These are phyloP conservation scores for Neonectria hederae DNA, from an alignment of 2,329 filamentous ascomycete genomes.

Conservation along the genomic window DNA sequence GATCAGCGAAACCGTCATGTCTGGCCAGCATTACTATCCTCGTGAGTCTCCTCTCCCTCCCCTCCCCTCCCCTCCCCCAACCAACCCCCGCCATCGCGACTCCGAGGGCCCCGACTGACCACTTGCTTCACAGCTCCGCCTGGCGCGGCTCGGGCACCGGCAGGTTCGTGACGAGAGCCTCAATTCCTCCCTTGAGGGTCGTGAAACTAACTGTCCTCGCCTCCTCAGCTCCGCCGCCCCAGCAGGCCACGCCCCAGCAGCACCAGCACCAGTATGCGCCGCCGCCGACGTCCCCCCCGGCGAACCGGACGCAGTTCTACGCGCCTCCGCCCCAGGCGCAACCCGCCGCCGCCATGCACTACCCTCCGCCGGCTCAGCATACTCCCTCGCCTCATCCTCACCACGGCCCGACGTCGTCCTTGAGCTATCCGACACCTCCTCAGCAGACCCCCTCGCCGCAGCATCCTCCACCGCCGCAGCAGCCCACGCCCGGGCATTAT, in stretches of 20 bases:
- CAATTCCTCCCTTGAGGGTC: not conserved
- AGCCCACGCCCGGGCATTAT: conserved; percentile 37
- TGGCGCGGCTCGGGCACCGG: conserved; percentile 43
- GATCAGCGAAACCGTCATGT: conserved; percentile 46
- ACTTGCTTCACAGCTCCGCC: conserved; percentile 51
- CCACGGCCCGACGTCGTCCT: not conserved
- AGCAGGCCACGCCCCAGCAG: conserved; percentile 27
- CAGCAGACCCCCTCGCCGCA: conserved; percentile 28
- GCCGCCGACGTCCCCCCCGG: conserved; percentile 59
- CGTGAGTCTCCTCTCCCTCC: conserved; percentile 49
- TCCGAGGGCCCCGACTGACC: conserved; percentile 30
- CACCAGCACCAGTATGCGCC: conserved; percentile 54
- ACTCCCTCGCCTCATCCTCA: conserved; percentile 47
- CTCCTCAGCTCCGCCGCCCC: conserved; percentile 34
- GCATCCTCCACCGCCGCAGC: conserved; percentile 28
- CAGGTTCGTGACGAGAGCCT: conserved; percentile 39
- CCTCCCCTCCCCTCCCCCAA: not conserved
- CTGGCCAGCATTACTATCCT: conserved; percentile 57
- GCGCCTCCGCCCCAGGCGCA: conserved; percentile 52
- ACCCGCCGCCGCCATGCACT: conserved; percentile 42
- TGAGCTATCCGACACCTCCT: conserved; percentile 26
- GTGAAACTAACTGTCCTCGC: conserved; percentile 25
- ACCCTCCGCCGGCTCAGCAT: conserved; percentile 46
- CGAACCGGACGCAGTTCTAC: conserved; percentile 57
- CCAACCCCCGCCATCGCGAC: conserved; percentile 4